phyloP scores from a whole-genome alignment of 352 stramenopile species.

The Pythium insidiosum region DNA sequence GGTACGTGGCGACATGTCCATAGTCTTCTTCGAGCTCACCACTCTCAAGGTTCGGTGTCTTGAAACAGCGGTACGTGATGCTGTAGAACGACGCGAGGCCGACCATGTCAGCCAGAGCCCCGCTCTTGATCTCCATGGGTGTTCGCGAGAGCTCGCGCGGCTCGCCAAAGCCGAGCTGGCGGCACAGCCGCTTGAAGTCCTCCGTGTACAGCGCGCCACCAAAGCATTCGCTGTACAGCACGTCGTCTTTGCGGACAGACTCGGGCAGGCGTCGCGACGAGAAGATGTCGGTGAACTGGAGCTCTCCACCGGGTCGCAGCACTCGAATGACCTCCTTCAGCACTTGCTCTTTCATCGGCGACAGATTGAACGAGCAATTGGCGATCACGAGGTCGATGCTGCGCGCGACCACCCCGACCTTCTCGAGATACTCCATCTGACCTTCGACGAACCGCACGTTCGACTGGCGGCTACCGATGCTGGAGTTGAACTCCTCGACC shows the following conservation, averaged over 20 bases:
- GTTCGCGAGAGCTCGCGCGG: slow-evolving; percentile 77
- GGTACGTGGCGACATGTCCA: slow-evolving; percentile 88
- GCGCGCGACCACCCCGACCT: slow-evolving; percentile 56
- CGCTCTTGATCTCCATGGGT: slow-evolving; percentile 59
- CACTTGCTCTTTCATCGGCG: slow-evolving; percentile 86
- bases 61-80: slow-evolving; percentile 88
- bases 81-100: slow-evolving; percentile 80
- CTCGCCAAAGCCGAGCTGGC: slow-evolving; percentile 79
- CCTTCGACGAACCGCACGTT: slow-evolving; percentile 87
- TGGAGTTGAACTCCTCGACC: slow-evolving; percentile 60
- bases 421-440: slow-evolving; percentile 83
- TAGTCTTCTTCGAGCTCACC: slow-evolving; percentile 86
- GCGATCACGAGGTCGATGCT: slow-evolving; percentile 88
- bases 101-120: slow-evolving; percentile 50
- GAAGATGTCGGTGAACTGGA: slow-evolving; percentile 92
- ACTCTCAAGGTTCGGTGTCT: slow-evolving; percentile 52
- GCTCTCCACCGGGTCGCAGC: slow-evolving; percentile 81
- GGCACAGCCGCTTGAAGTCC: slow-evolving; percentile 84
- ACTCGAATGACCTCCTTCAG: slow-evolving; percentile 76
- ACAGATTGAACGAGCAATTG: slow-evolving; percentile 92
- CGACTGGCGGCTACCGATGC: slow-evolving; percentile 58
- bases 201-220: slow-evolving; percentile 87
- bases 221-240: slow-evolving; percentile 89
- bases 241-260: slow-evolving; percentile 54
- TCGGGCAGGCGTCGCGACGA: slow-evolving; percentile 67